Evolutionary conservation across 2,329 filamentous ascomycete species (phyloP), one percentile per base, ranked within the genome.

Genomic region (Colletotrichum costaricense): DNA sequence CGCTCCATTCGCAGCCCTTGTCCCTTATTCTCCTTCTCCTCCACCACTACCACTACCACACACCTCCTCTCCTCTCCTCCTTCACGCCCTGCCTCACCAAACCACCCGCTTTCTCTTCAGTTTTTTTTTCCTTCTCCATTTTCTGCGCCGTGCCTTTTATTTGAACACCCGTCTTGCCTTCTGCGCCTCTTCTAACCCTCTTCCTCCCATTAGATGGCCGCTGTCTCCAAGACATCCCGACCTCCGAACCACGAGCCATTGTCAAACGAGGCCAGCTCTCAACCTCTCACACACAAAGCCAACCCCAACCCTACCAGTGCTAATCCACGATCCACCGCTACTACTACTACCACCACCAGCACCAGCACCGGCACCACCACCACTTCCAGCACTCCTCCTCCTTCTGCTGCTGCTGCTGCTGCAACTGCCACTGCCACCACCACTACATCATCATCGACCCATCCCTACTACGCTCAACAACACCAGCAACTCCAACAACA

Each of bases 61-160:
- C 69, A 58, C 72, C 64, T 74, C 71, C 46, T 24, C 67, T 63
- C 58, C 49, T 72, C 58, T 63, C 69, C 69, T 73, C 64, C n/a
- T 73, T 59, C 69, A 66, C 69, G 65, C 70, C 73, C 73, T 74
- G 57, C 72, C 69, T 74, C 72, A 74, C 72, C 64, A 73, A 68
- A 67, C 52, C 42, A 35, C 69, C 72, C 69, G 69, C 67, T 74
- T 63, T 75, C 60, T 69, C 70, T 70, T 72, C 56, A 42, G n/a
- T 35, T 54, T 74, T 59, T 67, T 55, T 54, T 60, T 42, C 54
- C 30, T 24, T 24, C 54, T 35, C 38, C 14, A 42, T 71, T 67
- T 63, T 59, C 65, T 59, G 63, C 72, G 64, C 65, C 38, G 67
- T 54, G 64, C 67, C 58, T 72, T 74, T 75, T 72, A 72, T 74